A percentile compares a stretch with the other conserved stretches of the same genome.
phyloP scores from a whole-genome alignment of 768 basidiomycete genomes.

The Gymnopilus junonius region DNA sequence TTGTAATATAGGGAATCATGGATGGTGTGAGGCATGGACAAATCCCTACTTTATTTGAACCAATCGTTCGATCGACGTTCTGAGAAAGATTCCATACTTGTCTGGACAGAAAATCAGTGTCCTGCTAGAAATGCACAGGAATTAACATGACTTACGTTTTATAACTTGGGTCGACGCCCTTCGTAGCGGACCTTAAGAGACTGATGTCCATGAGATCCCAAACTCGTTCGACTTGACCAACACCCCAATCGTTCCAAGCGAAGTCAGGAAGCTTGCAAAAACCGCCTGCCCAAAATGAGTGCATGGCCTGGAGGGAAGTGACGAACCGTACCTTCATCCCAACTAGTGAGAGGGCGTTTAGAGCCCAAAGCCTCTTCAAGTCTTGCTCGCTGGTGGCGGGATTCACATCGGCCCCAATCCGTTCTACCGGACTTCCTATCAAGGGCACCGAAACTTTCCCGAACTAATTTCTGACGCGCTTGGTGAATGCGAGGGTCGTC shows the following conservation, averaged over 20 bases:
- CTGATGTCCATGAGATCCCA: constrained; percentile 96
- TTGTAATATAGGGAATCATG: constrained; percentile 97
- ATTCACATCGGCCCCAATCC: constrained; percentile 94
- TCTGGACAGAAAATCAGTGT: constrained; percentile 39
- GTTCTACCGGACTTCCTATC: constrained; percentile 75
- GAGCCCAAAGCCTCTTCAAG: constrained; percentile 82
- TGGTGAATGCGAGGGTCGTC: constrained; percentile 93
- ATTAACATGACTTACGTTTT: constrained; percentile 70
- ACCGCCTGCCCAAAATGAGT: constrained; percentile 54
- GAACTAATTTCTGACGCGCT: constrained; percentile 83
- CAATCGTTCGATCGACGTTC: constrained; percentile 92
- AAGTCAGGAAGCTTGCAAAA: constrained; percentile 87
- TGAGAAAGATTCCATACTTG: constrained; percentile 96
- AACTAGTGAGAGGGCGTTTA: constrained; percentile 86
- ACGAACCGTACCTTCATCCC: constrained; percentile 76
- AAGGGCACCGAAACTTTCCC: constrained; percentile 62
- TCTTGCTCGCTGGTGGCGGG: constrained; percentile 86
- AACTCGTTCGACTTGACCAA: constrained; percentile 92
- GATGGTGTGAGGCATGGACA: constrained; percentile 93
- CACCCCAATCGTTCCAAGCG: constrained; percentile 93
- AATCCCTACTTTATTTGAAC: constrained; percentile 80
- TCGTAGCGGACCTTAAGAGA: constrained; percentile 77
- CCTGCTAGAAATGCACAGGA: neutral
- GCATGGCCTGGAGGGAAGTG: neutral
- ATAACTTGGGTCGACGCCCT: constrained; percentile 83